Evolutionary conservation across 306 rosid species (phyloP), one percentile per base, ranked within the genome.

Genomic region (Pterocarpus santalinus): DNA sequence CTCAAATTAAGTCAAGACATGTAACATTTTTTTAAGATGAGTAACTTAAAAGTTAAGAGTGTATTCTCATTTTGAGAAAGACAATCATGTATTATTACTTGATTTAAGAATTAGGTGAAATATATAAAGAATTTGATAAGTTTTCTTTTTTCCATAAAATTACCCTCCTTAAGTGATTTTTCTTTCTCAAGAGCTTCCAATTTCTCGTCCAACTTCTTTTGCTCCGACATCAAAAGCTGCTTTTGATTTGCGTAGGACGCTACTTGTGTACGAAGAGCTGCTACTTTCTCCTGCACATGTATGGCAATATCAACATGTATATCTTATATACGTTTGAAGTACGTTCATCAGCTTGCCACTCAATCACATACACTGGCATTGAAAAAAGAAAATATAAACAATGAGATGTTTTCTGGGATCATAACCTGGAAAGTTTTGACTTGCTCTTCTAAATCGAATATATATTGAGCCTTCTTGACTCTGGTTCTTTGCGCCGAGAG

Each of bases 251-350:
- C 66, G 36, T 15, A 82, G 65, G 46, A 14, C 47, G 60, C 77
- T 7, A 87, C 34, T 84, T 82, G 81, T 28, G 90, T 87, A 56
- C 41, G 30, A 41, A 90, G 51, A 46, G 41, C 3, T 11, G 64
- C 76, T 30, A 88, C 78, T 72, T 84, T 82, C 16, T 63, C 77
- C 91, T 90, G 75, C 75, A 68, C 34, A 15, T 2, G n/a, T 4
- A n/a, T 55, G 17, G 17, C 13, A 51, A 6, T 5, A 39, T 22
- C 44, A 39, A 39, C 4, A 39, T 39, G n/a, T 10, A 49, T 49
- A 22, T 22, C 28, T 22, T 22, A 22, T 22, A 22, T 22, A 22
- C 28, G 28, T 22, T 22, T 22, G 28, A 22, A 22, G 28, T 22
- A 22, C 28, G 28, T 22, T 22, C 28, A 22, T 22, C 28, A 22